Conservation (phyloP, 139 green algal species). For the Closterium sp. region DNA sequence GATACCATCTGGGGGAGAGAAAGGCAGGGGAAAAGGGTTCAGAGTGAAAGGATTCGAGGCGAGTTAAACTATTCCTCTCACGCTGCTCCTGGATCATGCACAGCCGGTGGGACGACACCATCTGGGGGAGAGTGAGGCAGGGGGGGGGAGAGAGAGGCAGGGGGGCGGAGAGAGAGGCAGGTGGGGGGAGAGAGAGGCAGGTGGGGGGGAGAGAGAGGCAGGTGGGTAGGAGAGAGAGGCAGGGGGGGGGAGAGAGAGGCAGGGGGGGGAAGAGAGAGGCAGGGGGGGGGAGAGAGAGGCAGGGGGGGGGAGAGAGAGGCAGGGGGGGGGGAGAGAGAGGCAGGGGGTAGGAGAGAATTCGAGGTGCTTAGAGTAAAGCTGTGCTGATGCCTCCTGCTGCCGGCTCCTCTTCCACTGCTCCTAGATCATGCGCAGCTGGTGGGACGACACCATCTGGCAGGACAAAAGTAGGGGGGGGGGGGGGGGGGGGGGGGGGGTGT, state of each 20-base stretch:
- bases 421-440: background rate
- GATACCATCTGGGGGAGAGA: too few relatives aligned
- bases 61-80: background rate
- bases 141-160: too few relatives aligned
- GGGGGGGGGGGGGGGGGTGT: too few relatives aligned
- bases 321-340: background rate
- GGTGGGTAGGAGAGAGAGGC: background rate
- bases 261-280: background rate
- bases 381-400: too few relatives aligned
- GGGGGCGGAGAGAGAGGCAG: background rate
- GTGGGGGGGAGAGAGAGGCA: background rate
- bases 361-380: too few relatives aligned
- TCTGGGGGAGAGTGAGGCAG: background rate
- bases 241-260: background rate
- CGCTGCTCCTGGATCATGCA: background rate
- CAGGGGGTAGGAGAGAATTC: too few relatives aligned
- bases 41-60: too few relatives aligned
- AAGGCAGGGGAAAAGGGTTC: too few relatives aligned
- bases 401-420: background rate
- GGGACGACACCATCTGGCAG: background rate
- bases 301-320: background rate
- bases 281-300: too few relatives aligned
- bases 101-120: background rate
- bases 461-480: too few relatives aligned
- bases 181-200: background rate